Conservation (phyloP, 2,329 filamentous ascomycete genomes). For the Bipolaris sorokiniana region DNA sequence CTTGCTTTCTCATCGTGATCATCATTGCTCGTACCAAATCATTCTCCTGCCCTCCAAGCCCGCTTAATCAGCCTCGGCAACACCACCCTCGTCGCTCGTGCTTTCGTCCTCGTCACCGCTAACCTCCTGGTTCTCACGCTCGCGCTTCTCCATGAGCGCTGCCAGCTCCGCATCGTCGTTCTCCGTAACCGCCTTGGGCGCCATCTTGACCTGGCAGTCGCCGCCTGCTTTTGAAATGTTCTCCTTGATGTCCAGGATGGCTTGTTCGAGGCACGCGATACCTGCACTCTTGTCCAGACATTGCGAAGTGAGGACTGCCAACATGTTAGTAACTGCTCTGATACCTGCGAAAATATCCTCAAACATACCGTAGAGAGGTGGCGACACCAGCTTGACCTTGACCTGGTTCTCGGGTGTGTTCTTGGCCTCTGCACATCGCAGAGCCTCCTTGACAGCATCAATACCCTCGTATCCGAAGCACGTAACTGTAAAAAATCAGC, state of each 20-base stretch:
- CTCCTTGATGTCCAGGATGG: conserved; percentile 83
- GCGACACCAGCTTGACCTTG: conserved; percentile 98
- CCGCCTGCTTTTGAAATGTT: conserved; percentile 82
- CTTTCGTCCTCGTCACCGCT: conserved; percentile 96
- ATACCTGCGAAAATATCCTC: neutral
- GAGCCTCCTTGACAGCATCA: conserved; percentile 93
- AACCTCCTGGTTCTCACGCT: conserved; percentile 96
- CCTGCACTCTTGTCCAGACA: conserved; percentile 91
- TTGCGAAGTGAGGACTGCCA: conserved; percentile 81
- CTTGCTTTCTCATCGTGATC: conserved; percentile 26
- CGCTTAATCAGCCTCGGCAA: conserved; percentile 45
- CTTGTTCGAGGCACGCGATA: conserved; percentile 82
- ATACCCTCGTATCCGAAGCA: conserved; percentile 89
- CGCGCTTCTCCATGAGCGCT: conserved; percentile 98
- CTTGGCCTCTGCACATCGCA: conserved; percentile 87
- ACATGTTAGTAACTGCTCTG: conserved; percentile 19
- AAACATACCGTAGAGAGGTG: conserved; percentile 74
- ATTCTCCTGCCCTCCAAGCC: conserved; percentile 1
- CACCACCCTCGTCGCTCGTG: conserved; percentile 84
- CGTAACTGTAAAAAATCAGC: conserved; percentile 38
- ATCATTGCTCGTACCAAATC: conserved; percentile 20
- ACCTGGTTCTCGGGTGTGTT: conserved; percentile 93
- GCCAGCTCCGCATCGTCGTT: conserved; percentile 97
- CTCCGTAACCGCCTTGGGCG: conserved; percentile 98
- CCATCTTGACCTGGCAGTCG: conserved; percentile 91